phyloP scores from a whole-genome alignment of 208 protist genomes.

The Kentomonas sorsogonicus region DNA sequence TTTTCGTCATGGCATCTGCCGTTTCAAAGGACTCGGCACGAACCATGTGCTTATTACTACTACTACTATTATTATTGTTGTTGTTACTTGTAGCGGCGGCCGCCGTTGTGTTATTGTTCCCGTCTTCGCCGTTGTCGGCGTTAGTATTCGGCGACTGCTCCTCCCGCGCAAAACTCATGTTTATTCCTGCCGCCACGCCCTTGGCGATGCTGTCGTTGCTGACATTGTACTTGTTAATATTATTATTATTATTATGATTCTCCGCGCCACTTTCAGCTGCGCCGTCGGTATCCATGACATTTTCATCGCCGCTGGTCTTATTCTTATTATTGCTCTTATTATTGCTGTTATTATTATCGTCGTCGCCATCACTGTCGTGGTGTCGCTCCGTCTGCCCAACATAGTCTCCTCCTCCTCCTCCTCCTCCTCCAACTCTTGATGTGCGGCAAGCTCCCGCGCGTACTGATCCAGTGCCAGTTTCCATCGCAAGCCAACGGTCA shows the following conservation, averaged over 20 bases:
- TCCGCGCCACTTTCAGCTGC: neutral
- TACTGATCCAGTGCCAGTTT: too few species aligned
- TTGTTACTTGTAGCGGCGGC: too few species aligned
- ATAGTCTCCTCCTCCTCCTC: too few species aligned
- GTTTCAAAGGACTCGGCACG: neutral
- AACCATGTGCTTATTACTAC: neutral
- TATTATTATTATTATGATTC: neutral
- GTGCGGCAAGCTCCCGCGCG: too few species aligned
- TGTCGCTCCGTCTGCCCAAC: too few species aligned
- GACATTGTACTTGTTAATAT: neutral
- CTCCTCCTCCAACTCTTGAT: too few species aligned
- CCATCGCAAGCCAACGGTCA: too few species aligned
- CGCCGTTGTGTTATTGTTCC: too few species aligned
- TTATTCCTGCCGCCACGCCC: too few species aligned
- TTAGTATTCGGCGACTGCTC: too few species aligned
- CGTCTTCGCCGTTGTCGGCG: neutral
- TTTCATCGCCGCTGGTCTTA: neutral
- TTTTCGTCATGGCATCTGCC: too few species aligned
- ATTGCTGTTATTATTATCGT: slow-evolving; percentile 1
- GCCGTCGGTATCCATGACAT: neutral
- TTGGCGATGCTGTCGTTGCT: neutral
- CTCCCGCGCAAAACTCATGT: too few species aligned
- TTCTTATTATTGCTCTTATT: neutral
- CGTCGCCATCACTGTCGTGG: neutral
- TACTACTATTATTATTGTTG: slow-evolving; percentile 9